A percentile compares a stretch with the other conserved stretches of the same genome.
Evolutionary conservation across 495 filamentous ascomycete species (phyloP).

Genomic region (Penicillium parvum): DNA sequence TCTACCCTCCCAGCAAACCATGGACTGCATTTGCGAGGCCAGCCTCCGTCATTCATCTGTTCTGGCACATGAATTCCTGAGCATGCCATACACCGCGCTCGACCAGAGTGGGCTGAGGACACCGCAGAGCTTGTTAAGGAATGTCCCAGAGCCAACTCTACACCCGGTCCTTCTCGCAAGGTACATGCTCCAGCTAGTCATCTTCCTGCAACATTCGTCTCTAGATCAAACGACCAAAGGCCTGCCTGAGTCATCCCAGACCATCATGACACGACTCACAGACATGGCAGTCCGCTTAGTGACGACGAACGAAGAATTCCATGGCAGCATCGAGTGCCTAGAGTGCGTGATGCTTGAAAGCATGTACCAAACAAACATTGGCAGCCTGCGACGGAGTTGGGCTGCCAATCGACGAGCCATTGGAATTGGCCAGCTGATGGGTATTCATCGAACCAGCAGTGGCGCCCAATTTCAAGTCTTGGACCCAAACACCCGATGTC

Average conservation of each 20-base stretch:
- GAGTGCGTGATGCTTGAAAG: slow-evolving; percentile 42
- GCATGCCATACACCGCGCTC: slow-evolving; percentile 10
- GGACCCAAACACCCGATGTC: slow-evolving; percentile 4
- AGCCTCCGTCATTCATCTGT: not conserved
- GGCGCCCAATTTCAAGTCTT: slow-evolving; percentile 4
- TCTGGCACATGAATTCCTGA: slow-evolving; percentile 4
- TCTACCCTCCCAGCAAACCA: slow-evolving; percentile 12
- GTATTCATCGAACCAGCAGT: slow-evolving; percentile 27
- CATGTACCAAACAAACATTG: slow-evolving; percentile 37
- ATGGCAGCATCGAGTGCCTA: slow-evolving; percentile 30
- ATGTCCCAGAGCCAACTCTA: not conserved
- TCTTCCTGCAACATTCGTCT: slow-evolving; percentile 7
- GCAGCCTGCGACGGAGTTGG: slow-evolving; percentile 43
- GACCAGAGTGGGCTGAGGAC: slow-evolving; percentile 3
- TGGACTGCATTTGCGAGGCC: slow-evolving; percentile 11
- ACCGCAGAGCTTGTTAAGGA: not conserved
- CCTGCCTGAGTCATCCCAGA: slow-evolving; percentile 6
- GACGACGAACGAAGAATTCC: slow-evolving; percentile 3
- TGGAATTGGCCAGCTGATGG: slow-evolving; percentile 38
- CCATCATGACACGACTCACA: slow-evolving; percentile 3
- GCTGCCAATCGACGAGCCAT: slow-evolving; percentile 38
- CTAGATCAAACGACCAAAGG: not conserved
- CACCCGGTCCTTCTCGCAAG: slow-evolving; percentile 15
- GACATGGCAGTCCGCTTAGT: slow-evolving; percentile 4
- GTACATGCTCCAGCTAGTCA: slow-evolving; percentile 8